A percentile compares a stretch with the other conserved stretches of the same genome.
These are phyloP conservation scores for Isatis tinctoria DNA, from an alignment of 345 rosid species.

Conservation along the genomic window DNA sequence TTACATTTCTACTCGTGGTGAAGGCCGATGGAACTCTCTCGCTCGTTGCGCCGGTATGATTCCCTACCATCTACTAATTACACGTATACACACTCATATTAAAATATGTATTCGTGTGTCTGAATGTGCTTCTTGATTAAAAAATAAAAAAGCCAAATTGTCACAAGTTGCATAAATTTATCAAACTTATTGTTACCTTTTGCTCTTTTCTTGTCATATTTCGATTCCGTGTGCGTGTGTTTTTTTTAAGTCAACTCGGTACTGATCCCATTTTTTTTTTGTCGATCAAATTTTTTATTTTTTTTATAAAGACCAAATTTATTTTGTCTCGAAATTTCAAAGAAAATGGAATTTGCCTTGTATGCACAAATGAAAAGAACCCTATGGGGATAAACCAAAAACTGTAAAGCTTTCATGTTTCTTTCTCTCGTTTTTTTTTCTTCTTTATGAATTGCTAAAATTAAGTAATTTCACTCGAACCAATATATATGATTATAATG, in stretches of 20 bases:
- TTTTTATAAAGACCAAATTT: too few species aligned
- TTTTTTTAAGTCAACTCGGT: not conserved
- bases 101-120: not conserved
- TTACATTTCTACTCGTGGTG: constrained; percentile 77
- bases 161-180: not conserved
- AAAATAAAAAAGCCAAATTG: constrained; percentile 6
- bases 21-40: constrained; percentile 93
- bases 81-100: not conserved
- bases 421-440: not conserved
- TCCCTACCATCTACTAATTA: not conserved
- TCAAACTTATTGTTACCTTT: not conserved
- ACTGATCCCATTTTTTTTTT: not conserved
- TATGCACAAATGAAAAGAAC: not conserved
- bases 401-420: constrained; percentile 22
- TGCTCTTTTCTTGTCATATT: constrained; percentile 28
- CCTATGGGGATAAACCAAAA: constrained; percentile 9
- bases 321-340: not conserved
- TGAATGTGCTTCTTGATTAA: not conserved
- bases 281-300: too few species aligned
- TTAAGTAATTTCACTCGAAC: constrained; percentile 5
- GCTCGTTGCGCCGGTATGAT: constrained; percentile 74
- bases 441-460: constrained; percentile 14
- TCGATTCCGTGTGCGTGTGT: constrained; percentile 28
- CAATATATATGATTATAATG: constrained; percentile 1
- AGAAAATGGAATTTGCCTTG: constrained; percentile 15